A percentile compares a stretch with the other conserved stretches of the same genome.
phyloP scores from a whole-genome alignment of 768 basidiomycete species.

The Lenzites betulinus region DNA sequence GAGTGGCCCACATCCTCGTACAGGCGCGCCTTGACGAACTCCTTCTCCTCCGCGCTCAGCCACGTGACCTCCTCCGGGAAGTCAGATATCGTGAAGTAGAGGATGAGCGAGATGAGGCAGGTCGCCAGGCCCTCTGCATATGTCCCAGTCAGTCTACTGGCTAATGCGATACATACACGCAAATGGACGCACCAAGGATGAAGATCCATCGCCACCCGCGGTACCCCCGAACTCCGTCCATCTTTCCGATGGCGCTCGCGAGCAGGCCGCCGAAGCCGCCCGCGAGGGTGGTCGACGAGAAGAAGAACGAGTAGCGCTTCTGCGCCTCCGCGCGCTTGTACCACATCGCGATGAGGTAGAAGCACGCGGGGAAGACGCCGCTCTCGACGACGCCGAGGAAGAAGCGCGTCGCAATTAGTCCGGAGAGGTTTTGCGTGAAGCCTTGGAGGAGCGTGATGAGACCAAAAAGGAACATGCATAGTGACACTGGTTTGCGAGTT shows the following conservation, averaged over 20 bases:
- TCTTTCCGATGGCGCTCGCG: constrained; percentile 36
- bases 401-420: constrained; percentile 42
- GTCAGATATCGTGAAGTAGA: constrained; percentile 39
- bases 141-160: background rate
- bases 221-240: constrained; percentile 34
- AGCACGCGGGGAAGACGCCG: constrained; percentile 34
- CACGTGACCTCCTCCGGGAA: constrained; percentile 37
- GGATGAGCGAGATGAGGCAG: constrained; percentile 32
- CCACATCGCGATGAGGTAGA: constrained; percentile 39
- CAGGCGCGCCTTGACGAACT: constrained; percentile 34
- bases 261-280: constrained; percentile 41
- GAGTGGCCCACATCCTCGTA: constrained; percentile 34
- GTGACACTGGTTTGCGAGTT: constrained; percentile 29
- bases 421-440: constrained; percentile 34
- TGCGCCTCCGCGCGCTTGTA: constrained; percentile 41
- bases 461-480: constrained; percentile 41
- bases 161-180: too few species aligned
- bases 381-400: constrained; percentile 38
- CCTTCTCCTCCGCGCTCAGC: constrained; percentile 33
- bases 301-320: constrained; percentile 40
- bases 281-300: constrained; percentile 41
- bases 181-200: constrained; percentile 30
- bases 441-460: constrained; percentile 38
- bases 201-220: constrained; percentile 37
- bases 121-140: constrained; percentile 40